Percentiles rank a stretch among this genome's conserved stretches.
Evolutionary conservation across 2,329 filamentous ascomycete genomes (phyloP).

Genomic region (Hortaea werneckii): DNA sequence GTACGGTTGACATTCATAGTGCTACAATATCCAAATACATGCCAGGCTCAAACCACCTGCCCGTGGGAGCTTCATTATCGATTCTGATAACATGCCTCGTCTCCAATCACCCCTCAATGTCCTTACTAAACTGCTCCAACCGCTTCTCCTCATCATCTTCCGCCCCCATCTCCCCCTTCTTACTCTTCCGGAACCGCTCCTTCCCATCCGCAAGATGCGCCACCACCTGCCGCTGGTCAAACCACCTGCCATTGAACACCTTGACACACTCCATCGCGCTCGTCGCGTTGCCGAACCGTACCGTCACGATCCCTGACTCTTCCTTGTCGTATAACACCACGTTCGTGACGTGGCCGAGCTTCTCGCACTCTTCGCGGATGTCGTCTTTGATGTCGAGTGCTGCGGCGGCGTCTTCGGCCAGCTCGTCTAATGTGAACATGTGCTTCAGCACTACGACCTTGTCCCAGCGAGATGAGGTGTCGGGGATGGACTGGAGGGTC

Average conservation of each 20-base stretch:
- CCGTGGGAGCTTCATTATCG: too few relatives aligned
- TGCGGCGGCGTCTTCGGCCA: conserved; percentile 73
- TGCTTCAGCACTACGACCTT: conserved; percentile 81
- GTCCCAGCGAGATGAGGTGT: conserved; percentile 52
- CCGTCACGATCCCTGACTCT: conserved; percentile 69
- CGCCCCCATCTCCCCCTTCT: conserved; percentile 27
- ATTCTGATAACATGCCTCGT: too few relatives aligned
- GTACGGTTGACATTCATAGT: too few relatives aligned
- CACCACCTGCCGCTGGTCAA: conserved; percentile 60
- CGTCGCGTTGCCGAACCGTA: conserved; percentile 65
- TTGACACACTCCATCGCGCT: conserved; percentile 61
- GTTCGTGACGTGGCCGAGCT: conserved; percentile 80
- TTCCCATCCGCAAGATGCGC: conserved; percentile 46
- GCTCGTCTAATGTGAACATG: conserved; percentile 81
- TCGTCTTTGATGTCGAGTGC: conserved; percentile 91
- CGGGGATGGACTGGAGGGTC: conserved; percentile 48
- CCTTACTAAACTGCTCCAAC: conserved; percentile 15
- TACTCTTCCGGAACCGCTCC: conserved; percentile 61
- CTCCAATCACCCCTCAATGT: conserved; percentile 10
- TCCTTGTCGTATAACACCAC: conserved; percentile 86
- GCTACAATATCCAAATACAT: too few relatives aligned
- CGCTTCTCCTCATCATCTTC: conserved; percentile 8
- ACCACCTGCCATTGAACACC: conserved; percentile 67
- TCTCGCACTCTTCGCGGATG: conserved; percentile 78
- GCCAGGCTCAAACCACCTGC: too few relatives aligned